These are phyloP conservation scores for Penicillium antarcticum DNA, from an alignment of 495 filamentous ascomycete species.

Conservation along the genomic window DNA sequence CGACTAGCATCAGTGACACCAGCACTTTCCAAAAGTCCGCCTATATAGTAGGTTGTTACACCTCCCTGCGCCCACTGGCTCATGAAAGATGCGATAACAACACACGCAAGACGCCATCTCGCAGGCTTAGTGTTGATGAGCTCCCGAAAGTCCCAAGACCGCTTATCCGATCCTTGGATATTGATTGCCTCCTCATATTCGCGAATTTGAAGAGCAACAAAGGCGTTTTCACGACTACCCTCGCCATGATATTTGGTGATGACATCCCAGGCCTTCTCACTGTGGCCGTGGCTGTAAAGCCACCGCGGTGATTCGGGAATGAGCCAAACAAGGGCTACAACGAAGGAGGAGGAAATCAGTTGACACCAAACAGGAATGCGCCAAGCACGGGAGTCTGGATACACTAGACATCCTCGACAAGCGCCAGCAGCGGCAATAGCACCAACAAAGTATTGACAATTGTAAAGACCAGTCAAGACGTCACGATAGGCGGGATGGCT, in stretches of 20 bases:
- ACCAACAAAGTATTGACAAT: constrained; percentile 52
- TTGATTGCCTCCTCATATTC: constrained; percentile 54
- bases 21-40: constrained; percentile 13
- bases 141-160: constrained; percentile 59
- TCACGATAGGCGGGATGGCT: constrained; percentile 68
- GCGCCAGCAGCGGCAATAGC: constrained; percentile 37
- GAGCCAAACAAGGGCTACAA: constrained; percentile 3
- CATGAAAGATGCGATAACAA: constrained; percentile 49
- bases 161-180: constrained; percentile 51
- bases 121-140: constrained; percentile 54
- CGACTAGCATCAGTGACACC: constrained; percentile 1
- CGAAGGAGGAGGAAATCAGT: constrained; percentile 47
- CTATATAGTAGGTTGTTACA: constrained; percentile 49
- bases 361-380: constrained; percentile 61
- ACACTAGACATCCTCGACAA: constrained; percentile 30
- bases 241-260: constrained; percentile 55
- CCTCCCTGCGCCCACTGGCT: constrained; percentile 38
- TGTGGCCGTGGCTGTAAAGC: constrained; percentile 45
- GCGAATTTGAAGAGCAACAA: constrained; percentile 51
- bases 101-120: constrained; percentile 54
- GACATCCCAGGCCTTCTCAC: constrained; percentile 45
- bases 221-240: constrained; percentile 40
- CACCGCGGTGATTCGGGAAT: constrained; percentile 32
- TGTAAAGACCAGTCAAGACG: constrained; percentile 55
- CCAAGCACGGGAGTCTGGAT: constrained; percentile 44